These are phyloP conservation scores for Corynespora cassiicola DNA, from an alignment of 2,329 filamentous ascomycete genomes.

Conservation along the genomic window DNA sequence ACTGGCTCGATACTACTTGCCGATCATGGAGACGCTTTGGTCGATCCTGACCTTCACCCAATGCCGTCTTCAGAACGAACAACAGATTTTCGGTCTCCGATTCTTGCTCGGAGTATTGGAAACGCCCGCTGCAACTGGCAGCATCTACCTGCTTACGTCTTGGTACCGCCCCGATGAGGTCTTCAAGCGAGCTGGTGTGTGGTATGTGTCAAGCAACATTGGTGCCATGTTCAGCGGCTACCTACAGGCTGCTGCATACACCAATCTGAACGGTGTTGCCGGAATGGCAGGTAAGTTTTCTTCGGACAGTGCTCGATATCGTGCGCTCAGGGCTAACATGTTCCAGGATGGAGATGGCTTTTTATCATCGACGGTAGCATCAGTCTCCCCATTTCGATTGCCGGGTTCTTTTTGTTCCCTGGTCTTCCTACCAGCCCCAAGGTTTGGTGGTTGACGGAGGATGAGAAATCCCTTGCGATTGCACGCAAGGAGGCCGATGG, in stretches of 20 bases:
- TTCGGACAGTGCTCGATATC: not conserved
- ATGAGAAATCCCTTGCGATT: slow-evolving; percentile 27
- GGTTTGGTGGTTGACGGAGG: slow-evolving; percentile 53
- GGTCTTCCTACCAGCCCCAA: slow-evolving; percentile 56
- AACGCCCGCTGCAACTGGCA: slow-evolving; percentile 33
- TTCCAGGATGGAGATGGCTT: slow-evolving; percentile 54
- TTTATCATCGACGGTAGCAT: slow-evolving; percentile 64
- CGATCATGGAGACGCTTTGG: slow-evolving; percentile 42
- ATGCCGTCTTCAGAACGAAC: slow-evolving; percentile 34
- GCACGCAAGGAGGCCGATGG: slow-evolving; percentile 27
- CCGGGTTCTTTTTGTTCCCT: slow-evolving; percentile 60
- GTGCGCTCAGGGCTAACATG: not conserved
- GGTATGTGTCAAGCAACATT: slow-evolving; percentile 58
- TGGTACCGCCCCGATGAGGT: slow-evolving; percentile 51
- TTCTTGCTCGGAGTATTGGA: slow-evolving; percentile 39
- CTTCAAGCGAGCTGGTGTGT: slow-evolving; percentile 61
- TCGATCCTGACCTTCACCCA: slow-evolving; percentile 41
- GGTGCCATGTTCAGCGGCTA: slow-evolving; percentile 62
- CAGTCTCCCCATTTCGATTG: slow-evolving; percentile 59
- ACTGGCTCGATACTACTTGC: slow-evolving; percentile 37
- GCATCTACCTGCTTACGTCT: slow-evolving; percentile 33
- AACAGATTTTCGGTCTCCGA: slow-evolving; percentile 40
- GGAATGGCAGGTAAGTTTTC: slow-evolving; percentile 13
- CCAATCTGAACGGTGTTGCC: slow-evolving; percentile 52
- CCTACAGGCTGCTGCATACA: slow-evolving; percentile 59